Percentiles rank a stretch among this genome's conserved stretches.
These are phyloP conservation scores for Phoma sp. DNA, from an alignment of 2,329 filamentous ascomycete species.

Conservation along the genomic window DNA sequence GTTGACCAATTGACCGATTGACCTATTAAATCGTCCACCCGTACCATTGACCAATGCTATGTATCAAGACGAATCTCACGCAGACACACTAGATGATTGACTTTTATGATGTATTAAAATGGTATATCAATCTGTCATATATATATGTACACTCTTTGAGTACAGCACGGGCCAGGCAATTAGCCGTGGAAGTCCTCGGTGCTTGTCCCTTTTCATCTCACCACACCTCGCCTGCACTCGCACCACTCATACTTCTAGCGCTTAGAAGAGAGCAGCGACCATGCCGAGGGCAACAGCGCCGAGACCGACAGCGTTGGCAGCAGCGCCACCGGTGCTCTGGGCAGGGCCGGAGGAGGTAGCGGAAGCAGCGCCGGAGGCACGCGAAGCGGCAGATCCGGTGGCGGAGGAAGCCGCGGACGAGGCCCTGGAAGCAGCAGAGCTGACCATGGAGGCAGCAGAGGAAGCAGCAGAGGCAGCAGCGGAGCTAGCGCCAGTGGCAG, in stretches of 20 bases:
- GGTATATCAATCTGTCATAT: slow-evolving; percentile 12
- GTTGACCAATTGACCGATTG: too few species aligned
- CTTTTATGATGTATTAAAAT: slow-evolving; percentile 1
- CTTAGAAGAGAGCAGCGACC: slow-evolving; percentile 26
- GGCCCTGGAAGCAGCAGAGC: neutral
- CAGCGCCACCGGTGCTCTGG: slow-evolving; percentile 30
- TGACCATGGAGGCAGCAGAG: slow-evolving; percentile 9
- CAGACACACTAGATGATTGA: neutral
- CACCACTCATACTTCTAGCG: neutral
- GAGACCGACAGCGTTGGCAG: slow-evolving; percentile 25
- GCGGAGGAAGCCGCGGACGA: neutral
- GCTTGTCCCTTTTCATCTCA: neutral
- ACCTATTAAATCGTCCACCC: too few species aligned
- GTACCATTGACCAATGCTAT: too few species aligned
- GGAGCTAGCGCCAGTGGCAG: slow-evolving; percentile 13
- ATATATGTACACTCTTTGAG: slow-evolving; percentile 8
- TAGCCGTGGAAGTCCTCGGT: slow-evolving; percentile 14
- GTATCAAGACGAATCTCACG: neutral
- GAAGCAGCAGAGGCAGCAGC: slow-evolving; percentile 8
- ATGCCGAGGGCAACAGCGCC: slow-evolving; percentile 25
- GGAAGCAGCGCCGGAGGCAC: slow-evolving; percentile 3
- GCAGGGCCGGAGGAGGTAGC: slow-evolving; percentile 11
- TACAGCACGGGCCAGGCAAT: slow-evolving; percentile 12
- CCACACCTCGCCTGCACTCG: neutral
- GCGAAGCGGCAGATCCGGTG: neutral